Evolutionary conservation across 495 filamentous ascomycete species (phyloP).

Genomic region (Neurospora sp.): DNA sequence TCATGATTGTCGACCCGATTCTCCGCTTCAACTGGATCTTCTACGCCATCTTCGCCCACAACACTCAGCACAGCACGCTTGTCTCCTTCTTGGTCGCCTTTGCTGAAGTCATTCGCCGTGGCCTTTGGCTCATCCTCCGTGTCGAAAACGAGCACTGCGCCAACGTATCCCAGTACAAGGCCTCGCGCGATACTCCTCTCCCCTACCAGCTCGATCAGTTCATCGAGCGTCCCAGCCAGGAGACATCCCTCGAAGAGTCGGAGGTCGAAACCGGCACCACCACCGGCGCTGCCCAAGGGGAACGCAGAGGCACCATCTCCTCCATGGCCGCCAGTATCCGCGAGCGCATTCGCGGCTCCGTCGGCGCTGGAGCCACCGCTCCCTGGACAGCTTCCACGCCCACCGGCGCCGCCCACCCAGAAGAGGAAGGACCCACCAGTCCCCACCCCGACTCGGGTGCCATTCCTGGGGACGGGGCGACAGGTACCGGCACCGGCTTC

Average conservation of each 20-base stretch:
- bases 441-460: neutral
- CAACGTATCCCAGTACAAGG: conserved; percentile 78
- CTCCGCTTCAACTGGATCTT: conserved; percentile 93
- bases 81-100: conserved; percentile 66
- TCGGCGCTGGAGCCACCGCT: neutral
- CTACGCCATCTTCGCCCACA: conserved; percentile 70
- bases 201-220: conserved; percentile 56
- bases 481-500: neutral
- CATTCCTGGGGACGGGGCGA: neutral
- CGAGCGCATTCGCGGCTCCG: neutral
- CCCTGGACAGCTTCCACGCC: neutral
- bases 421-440: neutral
- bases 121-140: conserved; percentile 84
- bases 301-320: neutral
- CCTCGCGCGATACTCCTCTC: conserved; percentile 67
- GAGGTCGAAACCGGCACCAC: neutral
- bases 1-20: conserved; percentile 79
- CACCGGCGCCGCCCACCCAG: neutral
- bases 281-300: neutral
- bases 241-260: neutral
- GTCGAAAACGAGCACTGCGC: conserved; percentile 95
- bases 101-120: conserved; percentile 69
- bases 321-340: neutral
- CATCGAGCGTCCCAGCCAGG: conserved; percentile 18
- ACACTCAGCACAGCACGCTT: conserved; percentile 71